A percentile compares a stretch with the other conserved stretches of the same genome.
These are phyloP conservation scores for Lachnellula cervina DNA, from an alignment of 2,329 filamentous ascomycete genomes.

Conservation along the genomic window DNA sequence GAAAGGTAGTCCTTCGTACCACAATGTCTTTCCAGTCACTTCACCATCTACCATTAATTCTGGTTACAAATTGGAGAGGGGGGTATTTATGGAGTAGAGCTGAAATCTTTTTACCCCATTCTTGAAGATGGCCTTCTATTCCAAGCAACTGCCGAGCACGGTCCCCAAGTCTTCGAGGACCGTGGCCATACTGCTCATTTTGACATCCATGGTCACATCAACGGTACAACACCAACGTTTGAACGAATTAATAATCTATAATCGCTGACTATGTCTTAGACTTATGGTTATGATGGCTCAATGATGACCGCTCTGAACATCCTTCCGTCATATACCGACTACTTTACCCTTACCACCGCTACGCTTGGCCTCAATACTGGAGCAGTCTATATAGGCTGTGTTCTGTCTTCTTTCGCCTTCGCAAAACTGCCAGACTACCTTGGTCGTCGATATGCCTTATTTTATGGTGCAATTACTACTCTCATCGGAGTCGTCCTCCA, in stretches of 20 bases:
- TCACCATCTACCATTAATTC: no score
- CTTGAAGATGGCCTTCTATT: no score
- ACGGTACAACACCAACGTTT: background rate
- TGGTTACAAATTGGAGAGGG: no score
- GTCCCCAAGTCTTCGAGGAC: background rate
- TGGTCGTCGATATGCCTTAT: slow-evolving; percentile 28
- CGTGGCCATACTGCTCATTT: background rate
- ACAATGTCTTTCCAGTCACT: no score
- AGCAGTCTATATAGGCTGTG: slow-evolving; percentile 48
- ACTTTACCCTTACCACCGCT: slow-evolving; percentile 48
- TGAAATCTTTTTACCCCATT: no score
- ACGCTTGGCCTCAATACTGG: slow-evolving; percentile 52
- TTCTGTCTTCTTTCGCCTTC: slow-evolving; percentile 39
- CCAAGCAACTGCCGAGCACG: background rate
- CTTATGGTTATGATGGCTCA: slow-evolving; percentile 20
- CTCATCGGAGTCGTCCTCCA: slow-evolving; percentile 19
- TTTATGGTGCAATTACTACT: slow-evolving; percentile 15
- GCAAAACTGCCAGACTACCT: slow-evolving; percentile 35
- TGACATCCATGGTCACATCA: slow-evolving; percentile 16
- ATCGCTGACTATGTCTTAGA: slow-evolving; percentile 9
- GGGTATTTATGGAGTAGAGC: no score
- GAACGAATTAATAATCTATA: background rate
- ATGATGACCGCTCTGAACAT: slow-evolving; percentile 50
- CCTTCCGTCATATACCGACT: slow-evolving; percentile 50
- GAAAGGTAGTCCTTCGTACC: no score